Conservation (phyloP, 2,329 filamentous ascomycete species). For the Diaporthe sp. region DNA sequence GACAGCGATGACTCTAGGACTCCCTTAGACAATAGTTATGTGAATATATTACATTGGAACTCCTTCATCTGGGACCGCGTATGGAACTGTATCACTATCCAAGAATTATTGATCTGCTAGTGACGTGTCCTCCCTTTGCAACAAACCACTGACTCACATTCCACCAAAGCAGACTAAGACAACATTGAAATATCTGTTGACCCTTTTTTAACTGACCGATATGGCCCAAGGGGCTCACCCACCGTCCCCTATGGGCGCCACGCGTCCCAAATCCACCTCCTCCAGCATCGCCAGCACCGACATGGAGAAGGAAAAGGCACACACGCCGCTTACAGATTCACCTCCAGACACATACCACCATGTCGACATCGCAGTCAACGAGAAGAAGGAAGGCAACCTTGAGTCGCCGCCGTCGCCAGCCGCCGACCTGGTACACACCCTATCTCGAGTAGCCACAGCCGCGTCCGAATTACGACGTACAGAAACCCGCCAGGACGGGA, state of each 20-base stretch:
- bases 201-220: background rate
- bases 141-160: constrained; percentile 3
- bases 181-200: background rate
- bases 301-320: constrained; percentile 2
- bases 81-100: background rate
- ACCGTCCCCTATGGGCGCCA: background rate
- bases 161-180: background rate
- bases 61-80: fast-evolving
- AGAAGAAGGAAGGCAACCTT: background rate
- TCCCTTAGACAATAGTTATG: background rate
- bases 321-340: background rate
- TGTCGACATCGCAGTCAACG: background rate
- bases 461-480: constrained; percentile 30
- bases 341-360: background rate
- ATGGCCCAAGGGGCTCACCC: background rate
- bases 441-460: background rate
- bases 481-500: constrained; percentile 50
- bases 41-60: background rate
- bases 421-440: background rate
- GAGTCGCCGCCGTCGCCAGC: background rate
- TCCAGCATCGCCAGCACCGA: background rate
- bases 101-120: background rate
- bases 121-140: background rate
- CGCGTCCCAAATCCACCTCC: background rate
- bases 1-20: background rate